These are phyloP conservation scores for Ammopiptanthus mongolicus DNA, from an alignment of 306 rosid species.

Conservation along the genomic window DNA sequence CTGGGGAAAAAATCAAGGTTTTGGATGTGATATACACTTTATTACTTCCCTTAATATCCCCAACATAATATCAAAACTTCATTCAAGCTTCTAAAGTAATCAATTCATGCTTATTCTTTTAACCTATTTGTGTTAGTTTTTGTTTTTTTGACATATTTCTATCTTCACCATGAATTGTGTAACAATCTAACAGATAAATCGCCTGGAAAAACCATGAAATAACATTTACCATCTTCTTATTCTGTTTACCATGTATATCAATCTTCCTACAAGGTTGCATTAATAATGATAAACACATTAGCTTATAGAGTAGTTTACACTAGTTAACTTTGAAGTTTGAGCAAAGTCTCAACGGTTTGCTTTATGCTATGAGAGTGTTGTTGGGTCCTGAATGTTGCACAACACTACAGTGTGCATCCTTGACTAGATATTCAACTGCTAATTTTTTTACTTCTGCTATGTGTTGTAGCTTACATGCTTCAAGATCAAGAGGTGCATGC, in stretches of 20 bases:
- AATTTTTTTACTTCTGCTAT: constrained; percentile 11
- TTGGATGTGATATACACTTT: constrained; percentile 16
- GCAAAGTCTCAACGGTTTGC: neutral
- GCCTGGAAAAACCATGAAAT: neutral
- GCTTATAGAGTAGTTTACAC: neutral
- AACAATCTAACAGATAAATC: neutral
- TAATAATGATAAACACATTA: neutral
- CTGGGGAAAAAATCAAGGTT: constrained; percentile 3
- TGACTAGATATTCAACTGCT: neutral
- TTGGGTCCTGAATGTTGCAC: neutral
- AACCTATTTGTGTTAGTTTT: neutral
- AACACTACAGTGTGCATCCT: neutral
- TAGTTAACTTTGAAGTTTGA: neutral
- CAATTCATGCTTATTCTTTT: neutral
- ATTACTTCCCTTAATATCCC: constrained; percentile 13
- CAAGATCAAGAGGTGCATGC: constrained; percentile 94
- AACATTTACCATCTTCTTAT: neutral
- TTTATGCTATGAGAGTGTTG: constrained; percentile 2
- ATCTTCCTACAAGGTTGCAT: neutral
- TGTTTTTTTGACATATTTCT: neutral
- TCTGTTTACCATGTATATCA: neutral
- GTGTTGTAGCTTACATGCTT: constrained; percentile 66
- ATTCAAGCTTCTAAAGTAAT: neutral
- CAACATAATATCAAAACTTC: constrained; percentile 3
- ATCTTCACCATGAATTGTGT: neutral